Conservation (phyloP, 805 yeast species). For the Phaffomyces thermotolerans region DNA sequence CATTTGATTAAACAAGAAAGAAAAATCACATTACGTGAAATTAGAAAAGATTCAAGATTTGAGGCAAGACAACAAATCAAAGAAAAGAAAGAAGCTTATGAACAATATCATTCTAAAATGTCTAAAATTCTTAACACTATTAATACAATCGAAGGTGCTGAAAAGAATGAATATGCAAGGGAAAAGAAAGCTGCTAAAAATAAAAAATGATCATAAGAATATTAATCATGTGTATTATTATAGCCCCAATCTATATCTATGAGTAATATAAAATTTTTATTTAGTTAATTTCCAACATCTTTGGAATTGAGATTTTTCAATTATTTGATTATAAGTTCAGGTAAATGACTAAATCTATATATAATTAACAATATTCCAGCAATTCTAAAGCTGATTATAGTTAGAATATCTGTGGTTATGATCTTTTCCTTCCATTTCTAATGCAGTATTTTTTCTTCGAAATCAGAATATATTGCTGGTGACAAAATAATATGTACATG, state of each 20-base stretch:
- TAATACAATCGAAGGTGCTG: slow-evolving; percentile 92
- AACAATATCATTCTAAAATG: slow-evolving; percentile 85
- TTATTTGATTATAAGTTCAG: no score
- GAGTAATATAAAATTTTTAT: no score
- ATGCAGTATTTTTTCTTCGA: no score
- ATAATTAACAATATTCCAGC: no score
- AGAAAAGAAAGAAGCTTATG: slow-evolving; percentile 67
- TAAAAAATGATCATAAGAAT: slow-evolving; percentile 23
- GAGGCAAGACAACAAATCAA: slow-evolving; percentile 78
- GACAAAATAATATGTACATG: no score
- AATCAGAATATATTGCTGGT: no score
- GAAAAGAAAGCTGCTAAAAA: slow-evolving; percentile 64
- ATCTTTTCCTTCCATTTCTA: no score
- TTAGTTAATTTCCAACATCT: no score
- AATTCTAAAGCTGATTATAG: no score
- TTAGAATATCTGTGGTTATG: no score
- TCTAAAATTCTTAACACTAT: slow-evolving; percentile 79
- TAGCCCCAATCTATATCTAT: not conserved
- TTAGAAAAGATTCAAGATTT: slow-evolving; percentile 83
- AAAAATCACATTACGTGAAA: slow-evolving; percentile 80
- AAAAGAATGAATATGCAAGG: slow-evolving; percentile 84
- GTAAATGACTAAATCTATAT: no score
- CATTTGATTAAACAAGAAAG: slow-evolving; percentile 86
- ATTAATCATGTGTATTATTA: not conserved
- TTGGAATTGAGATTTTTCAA: no score